These are phyloP conservation scores for Penicillium mononematosum DNA, from an alignment of 495 filamentous ascomycete genomes.

Conservation along the genomic window DNA sequence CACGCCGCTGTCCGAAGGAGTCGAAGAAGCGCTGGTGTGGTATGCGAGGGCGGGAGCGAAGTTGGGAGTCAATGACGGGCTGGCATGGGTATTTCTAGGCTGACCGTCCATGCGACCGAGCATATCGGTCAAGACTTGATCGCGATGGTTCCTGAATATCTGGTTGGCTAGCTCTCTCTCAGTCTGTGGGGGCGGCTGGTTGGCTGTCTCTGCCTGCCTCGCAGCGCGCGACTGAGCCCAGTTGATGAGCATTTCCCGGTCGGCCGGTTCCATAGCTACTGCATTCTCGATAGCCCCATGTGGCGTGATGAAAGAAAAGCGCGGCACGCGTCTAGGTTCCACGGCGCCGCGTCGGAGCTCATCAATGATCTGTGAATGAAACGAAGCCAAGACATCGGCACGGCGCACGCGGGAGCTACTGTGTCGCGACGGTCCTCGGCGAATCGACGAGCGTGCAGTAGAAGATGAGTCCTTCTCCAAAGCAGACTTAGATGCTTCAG, in stretches of 20 bases:
- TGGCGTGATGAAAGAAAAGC: conserved; percentile 31
- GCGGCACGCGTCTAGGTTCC: conserved; percentile 13
- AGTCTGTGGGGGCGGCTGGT: no score
- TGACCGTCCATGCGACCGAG: conserved; percentile 24
- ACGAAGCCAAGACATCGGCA: conserved; percentile 30
- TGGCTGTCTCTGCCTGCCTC: conserved; percentile 20
- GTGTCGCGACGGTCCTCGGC: conserved; percentile 43
- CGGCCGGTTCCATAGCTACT: conserved; percentile 34
- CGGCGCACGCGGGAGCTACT: conserved; percentile 32
- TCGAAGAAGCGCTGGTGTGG: conserved; percentile 28
- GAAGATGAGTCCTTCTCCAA: conserved; percentile 58
- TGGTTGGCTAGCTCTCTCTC: conserved; percentile 18
- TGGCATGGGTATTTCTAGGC: neutral
- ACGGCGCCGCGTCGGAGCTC: conserved; percentile 43
- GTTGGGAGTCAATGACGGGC: conserved; percentile 39
- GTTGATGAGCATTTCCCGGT: conserved; percentile 29
- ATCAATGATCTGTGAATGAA: conserved; percentile 44
- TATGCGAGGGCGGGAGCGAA: conserved; percentile 48
- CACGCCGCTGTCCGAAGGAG: conserved; percentile 20
- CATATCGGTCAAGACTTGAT: conserved; percentile 24
- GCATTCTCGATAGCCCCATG: conserved; percentile 32
- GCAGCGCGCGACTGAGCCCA: conserved; percentile 9
- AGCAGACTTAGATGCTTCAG: conserved; percentile 55
- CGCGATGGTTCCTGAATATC: conserved; percentile 38
- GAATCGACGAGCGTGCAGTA: conserved; percentile 68